Evolutionary conservation across 1,284 basidiomycete genomes (phyloP), one percentile per base, ranked within the genome.

Genomic region (Ceratobasidium sp.): DNA sequence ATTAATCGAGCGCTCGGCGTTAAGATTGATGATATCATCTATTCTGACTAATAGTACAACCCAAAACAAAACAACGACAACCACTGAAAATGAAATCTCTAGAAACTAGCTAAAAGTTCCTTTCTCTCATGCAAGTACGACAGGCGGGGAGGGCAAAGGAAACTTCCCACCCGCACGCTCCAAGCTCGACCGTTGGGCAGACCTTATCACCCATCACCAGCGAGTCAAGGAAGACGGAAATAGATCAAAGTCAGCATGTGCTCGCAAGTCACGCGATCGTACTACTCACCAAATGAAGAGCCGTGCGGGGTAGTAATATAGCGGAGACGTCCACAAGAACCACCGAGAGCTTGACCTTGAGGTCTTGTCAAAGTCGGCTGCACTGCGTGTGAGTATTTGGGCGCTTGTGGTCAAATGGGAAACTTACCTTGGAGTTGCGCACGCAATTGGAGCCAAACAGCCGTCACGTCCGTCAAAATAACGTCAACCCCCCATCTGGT

Each of bases 401-500:
- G 65, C 48, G 27, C 27, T 75, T 66, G 51, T 36, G 41, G 29
- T n/a, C 41, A 57, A 76, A 33, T 62, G 59, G 59, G 22, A 7
- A 51, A 83, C 88, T 76, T 78, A 94, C 93, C 84, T 79, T 86
- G 83, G 67, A 97, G 85, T 51, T 89, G 87, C 27, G 85, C 83
- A 57, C 95, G 89, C 77, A 97, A 81, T 63, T 90, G 87, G 44
- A 96, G 84, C 89, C 94, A 96, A 2, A 87, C 88, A 79, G 88
- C 88, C 5, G 95, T 95, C 75, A 89, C 85, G 78, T 99, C 97
- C 4, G 96, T 97, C 77, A 99, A 88, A 78, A 99, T 93, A 11
- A 91, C 95, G 80, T 93, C 89, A 24, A 95, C 93, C 76, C 90
- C 94, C 97, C 96, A 98, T 78, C 95, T 87, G 22, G 93, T 92